These are phyloP conservation scores for Dichotomopilus funicola DNA, from an alignment of 2,329 filamentous ascomycete genomes.

Conservation along the genomic window DNA sequence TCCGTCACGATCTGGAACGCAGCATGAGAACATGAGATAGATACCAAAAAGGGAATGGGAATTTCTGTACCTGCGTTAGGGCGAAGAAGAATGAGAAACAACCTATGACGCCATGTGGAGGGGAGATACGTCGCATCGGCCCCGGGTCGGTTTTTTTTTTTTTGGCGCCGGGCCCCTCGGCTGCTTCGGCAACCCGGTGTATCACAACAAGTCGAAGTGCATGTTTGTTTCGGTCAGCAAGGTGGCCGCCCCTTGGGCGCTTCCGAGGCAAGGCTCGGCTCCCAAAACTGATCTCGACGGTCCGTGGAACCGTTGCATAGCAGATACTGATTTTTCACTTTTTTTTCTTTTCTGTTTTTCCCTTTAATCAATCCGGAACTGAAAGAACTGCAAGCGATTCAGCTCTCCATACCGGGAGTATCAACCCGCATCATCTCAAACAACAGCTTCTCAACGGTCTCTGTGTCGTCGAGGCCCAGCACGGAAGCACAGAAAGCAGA, in stretches of 20 bases:
- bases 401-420: too few species aligned
- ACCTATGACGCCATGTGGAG: not conserved
- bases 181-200: constrained; percentile 8
- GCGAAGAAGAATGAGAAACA: not conserved
- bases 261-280: constrained; percentile 1
- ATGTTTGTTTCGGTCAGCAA: constrained; percentile 10
- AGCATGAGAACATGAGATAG: constrained; percentile 16
- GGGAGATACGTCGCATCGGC: too few species aligned
- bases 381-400: too few species aligned
- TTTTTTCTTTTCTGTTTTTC: too few species aligned
- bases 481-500: too few species aligned
- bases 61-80: constrained; percentile 2
- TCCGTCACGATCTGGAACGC: constrained; percentile 10
- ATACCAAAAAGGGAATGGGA: constrained; percentile 20
- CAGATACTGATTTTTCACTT: too few species aligned
- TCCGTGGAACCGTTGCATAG: too few species aligned
- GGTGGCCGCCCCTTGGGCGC: constrained; percentile 14
- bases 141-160: not conserved
- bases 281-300: too few species aligned
- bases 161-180: constrained; percentile 11
- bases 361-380: too few species aligned
- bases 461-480: too few species aligned
- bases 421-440: too few species aligned
- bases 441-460: too few species aligned
- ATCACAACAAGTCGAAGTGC: constrained; percentile 13